These are phyloP conservation scores for Pleurotus citrinopileatus DNA, from an alignment of 768 basidiomycete species.

Conservation along the genomic window DNA sequence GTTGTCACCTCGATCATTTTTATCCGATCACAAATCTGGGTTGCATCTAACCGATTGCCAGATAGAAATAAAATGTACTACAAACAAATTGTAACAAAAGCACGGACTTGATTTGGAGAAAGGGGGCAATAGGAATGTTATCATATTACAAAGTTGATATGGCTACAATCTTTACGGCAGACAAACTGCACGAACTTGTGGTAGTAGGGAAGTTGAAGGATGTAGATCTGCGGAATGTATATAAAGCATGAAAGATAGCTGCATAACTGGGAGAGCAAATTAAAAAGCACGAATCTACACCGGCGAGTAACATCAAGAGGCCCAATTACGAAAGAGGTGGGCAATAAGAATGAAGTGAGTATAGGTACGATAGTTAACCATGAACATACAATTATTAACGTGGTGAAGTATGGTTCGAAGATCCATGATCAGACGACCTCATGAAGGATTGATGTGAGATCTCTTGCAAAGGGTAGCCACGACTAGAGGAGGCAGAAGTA, in stretches of 20 bases:
- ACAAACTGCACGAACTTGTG: neutral
- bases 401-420: constrained; percentile 19
- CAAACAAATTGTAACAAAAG: too few relatives aligned
- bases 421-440: constrained; percentile 34
- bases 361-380: too few relatives aligned
- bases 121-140: too few relatives aligned
- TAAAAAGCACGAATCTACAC: neutral
- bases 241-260: neutral
- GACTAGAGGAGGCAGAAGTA: constrained; percentile 18
- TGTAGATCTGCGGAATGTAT: neutral
- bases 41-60: too few relatives aligned
- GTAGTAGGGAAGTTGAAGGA: neutral
- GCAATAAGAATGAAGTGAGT: neutral
- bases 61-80: too few relatives aligned
- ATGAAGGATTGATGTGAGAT: constrained; percentile 47
- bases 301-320: neutral
- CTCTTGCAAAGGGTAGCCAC: constrained; percentile 25
- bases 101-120: too few relatives aligned
- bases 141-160: too few relatives aligned
- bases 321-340: neutral
- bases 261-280: neutral
- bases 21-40: too few relatives aligned
- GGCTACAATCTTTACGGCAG: too few relatives aligned
- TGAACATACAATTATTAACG: constrained; percentile 12
- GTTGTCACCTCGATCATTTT: too few relatives aligned